Base-by-base conservation (phyloP, 2,329 filamentous ascomycete genomes). In the Diaporthe ampelina region DNA sequence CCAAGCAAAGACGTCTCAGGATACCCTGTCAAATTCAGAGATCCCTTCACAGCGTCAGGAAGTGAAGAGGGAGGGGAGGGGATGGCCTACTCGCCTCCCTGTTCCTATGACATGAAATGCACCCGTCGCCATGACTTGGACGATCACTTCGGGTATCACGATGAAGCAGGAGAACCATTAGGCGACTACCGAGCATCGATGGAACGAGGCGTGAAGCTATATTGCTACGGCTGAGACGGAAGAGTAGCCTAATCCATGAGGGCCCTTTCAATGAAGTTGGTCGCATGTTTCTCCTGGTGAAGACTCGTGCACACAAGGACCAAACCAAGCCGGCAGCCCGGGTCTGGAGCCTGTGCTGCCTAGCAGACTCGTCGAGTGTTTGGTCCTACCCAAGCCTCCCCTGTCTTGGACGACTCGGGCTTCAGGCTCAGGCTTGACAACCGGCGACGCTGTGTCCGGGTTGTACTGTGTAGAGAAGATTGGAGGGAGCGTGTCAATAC, bases 141-240 rank as follows among this genome's bases (percentile, higher is more conserved):
- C 32, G 21, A 35, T 37, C 45, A 52, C 29, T 21, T 29, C 13
- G 63, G 29, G 48, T 5, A 56, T 72, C 57, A 45, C n/a, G 17
- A 72, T 43, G 70, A 32, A 72, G 58, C 70, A 54, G 13, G 48
- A 54, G 32, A 19, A 40, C 40, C 35, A 37, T 29, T 54, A 43
- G 69, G 58, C 45, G 57, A 63, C 32, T n/a, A 43, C 58, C 21
- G 32, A 32, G 35, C 48, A 43, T 7, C 26, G 15, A 19, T 50
- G 24, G 56, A 61, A 61, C 32, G 29, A 72, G 45, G 10, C 17
- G 48, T 45, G 57, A 63, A 32, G 57, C 21, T 26, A 54, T 43
- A 10, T 17, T 11, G 8, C 24, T 35, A 24, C 45, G 43, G 29
- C 32, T 56, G 8, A 50, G 32, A 72, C 24, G 43, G 32, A 32